Conservation (phyloP, 768 basidiomycete genomes). For the Cyathus striatus region DNA sequence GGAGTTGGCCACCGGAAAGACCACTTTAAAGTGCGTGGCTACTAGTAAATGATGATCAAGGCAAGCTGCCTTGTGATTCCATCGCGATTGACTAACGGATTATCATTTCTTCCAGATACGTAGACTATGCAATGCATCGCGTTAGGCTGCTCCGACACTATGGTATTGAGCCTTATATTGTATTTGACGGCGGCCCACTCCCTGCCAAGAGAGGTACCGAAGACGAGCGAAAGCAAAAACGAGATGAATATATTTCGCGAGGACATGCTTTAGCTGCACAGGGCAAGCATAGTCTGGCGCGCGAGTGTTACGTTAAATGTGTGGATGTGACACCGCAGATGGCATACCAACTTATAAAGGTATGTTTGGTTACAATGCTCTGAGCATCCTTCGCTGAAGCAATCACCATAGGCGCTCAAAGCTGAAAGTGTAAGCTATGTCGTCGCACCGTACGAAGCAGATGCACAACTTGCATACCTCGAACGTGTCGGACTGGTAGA, state of each 20-base stretch:
- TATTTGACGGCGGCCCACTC: conserved; percentile 94
- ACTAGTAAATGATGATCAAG: neutral
- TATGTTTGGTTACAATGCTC: conserved; percentile 23
- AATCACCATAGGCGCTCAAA: conserved; percentile 62
- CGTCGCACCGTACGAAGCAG: conserved; percentile 98
- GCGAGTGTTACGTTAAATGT: conserved; percentile 86
- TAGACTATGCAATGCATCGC: conserved; percentile 93
- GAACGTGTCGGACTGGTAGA: conserved; percentile 80
- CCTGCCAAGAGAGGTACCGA: conserved; percentile 95
- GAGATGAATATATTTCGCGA: conserved; percentile 71
- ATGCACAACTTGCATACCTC: conserved; percentile 92
- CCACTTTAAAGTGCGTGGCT: conserved; percentile 70
- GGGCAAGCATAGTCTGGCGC: conserved; percentile 75
- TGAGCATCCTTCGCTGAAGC: neutral
- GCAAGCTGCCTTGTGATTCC: neutral
- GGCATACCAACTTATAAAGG: conserved; percentile 98
- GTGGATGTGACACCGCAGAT: conserved; percentile 96
- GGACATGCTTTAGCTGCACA: conserved; percentile 72
- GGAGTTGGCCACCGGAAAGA: conserved; percentile 81
- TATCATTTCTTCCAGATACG: conserved; percentile 56
- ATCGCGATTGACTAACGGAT: neutral
- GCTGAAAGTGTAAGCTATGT: conserved; percentile 80
- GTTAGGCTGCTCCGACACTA: conserved; percentile 83
- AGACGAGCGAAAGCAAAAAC: conserved; percentile 64
- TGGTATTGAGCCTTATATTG: conserved; percentile 83